Evolutionary conservation across 208 protist species (phyloP).

Genomic region (Crithidia sp.): DNA sequence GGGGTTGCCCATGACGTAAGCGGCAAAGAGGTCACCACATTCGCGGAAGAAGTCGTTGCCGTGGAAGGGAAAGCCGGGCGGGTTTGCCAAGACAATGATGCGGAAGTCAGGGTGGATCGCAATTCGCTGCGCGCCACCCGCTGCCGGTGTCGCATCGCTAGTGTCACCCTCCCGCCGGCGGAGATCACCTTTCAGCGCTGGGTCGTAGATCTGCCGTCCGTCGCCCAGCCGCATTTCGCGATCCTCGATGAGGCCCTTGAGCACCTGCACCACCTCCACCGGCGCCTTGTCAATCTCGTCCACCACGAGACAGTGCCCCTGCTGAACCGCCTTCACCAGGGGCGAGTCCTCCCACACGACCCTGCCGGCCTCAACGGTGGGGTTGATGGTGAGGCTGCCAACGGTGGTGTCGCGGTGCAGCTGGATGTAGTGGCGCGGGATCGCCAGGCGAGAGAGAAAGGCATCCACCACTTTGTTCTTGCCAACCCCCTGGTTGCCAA

Average conservation of each 20-base stretch:
- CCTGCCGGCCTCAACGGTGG: constrained; percentile 84
- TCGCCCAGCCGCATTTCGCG: constrained; percentile 86
- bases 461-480: constrained; percentile 97
- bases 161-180: not conserved
- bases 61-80: constrained; percentile 94
- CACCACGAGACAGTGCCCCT: constrained; percentile 94
- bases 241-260: constrained; percentile 91
- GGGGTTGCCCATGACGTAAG: constrained; percentile 93
- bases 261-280: constrained; percentile 91
- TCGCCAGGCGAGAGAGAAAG: constrained; percentile 85
- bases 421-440: constrained; percentile 95
- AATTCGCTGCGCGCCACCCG: constrained; percentile 30
- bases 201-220: constrained; percentile 69
- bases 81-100: constrained; percentile 89
- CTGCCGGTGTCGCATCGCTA: not conserved
- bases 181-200: constrained; percentile 18
- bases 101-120: constrained; percentile 82
- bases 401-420: constrained; percentile 95
- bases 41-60: constrained; percentile 95
- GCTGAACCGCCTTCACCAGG: constrained; percentile 91
- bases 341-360: constrained; percentile 94
- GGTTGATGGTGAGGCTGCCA: constrained; percentile 90
- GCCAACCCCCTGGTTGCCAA: constrained; percentile 96
- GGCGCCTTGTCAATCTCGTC: constrained; percentile 97
- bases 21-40: constrained; percentile 92